Percentiles rank a stretch among this genome's conserved stretches.
phyloP scores from a whole-genome alignment of 129 eudicot species.

The Tanacetum coccineum region DNA sequence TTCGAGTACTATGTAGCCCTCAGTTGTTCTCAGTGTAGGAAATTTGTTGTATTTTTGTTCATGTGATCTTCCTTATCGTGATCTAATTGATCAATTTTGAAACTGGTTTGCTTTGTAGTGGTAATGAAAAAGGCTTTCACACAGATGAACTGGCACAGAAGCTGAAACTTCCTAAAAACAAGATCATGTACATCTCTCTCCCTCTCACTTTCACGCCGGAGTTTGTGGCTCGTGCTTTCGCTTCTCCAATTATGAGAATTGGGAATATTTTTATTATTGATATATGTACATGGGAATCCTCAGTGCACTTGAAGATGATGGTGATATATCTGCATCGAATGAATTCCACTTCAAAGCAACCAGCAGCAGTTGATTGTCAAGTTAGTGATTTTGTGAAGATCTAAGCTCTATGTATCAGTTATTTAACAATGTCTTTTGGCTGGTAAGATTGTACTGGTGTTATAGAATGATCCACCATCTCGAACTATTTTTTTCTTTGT shows the following conservation, averaged over 20 bases:
- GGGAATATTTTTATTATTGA: not conserved
- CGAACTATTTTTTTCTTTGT: not conserved
- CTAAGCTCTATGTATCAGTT: conserved; percentile 5
- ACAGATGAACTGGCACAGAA: conserved; percentile 60
- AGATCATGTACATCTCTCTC: conserved; percentile 55
- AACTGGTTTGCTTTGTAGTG: conserved; percentile 38
- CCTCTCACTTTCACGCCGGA: conserved; percentile 5
- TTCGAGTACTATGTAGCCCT: not conserved
- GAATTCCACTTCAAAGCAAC: conserved; percentile 83
- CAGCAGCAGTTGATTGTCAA: conserved; percentile 37
- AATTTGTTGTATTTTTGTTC: not conserved
- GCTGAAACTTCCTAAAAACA: conserved; percentile 57
- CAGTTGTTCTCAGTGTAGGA: not conserved
- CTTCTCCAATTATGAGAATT: too few species aligned
- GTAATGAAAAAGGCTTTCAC: conserved; percentile 64
- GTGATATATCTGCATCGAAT: conserved; percentile 89
- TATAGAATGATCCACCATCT: conserved; percentile 8
- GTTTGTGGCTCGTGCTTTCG: not conserved
- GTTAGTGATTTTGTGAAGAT: not conserved
- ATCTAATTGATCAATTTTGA: not conserved
- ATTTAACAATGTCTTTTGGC: conserved; percentile 14
- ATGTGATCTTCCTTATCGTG: not conserved
- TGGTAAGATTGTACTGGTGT: not conserved
- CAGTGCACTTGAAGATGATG: conserved; percentile 74
- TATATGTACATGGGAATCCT: conserved; percentile 63